Percentiles rank a stretch among this genome's conserved stretches.
Evolutionary conservation across 2,329 filamentous ascomycete genomes (phyloP).

Genomic region (Colletotrichum sp.): DNA sequence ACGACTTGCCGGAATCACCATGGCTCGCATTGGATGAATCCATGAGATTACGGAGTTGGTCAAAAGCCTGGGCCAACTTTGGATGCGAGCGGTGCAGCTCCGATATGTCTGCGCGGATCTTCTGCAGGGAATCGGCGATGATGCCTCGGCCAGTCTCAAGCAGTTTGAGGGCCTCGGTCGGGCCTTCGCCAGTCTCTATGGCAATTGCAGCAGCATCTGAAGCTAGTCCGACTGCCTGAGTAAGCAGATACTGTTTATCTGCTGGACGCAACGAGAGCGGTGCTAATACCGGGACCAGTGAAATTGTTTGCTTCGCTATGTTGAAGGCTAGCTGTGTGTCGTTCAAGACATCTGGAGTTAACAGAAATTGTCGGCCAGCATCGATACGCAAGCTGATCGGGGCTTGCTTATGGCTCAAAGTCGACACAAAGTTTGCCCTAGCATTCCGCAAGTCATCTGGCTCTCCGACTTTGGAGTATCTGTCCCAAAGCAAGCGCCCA

Average conservation of each 20-base stretch:
- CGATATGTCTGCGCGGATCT: constrained; percentile 24
- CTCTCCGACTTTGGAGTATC: not conserved
- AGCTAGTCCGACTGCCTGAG: constrained; percentile 19
- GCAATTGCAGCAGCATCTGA: constrained; percentile 27
- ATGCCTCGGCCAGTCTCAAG: constrained; percentile 33
- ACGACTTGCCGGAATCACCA: not conserved
- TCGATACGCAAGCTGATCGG: not conserved
- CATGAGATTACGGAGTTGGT: not conserved
- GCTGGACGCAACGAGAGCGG: not conserved
- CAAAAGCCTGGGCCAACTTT: not conserved
- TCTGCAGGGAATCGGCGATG: constrained; percentile 23
- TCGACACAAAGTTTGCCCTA: not conserved
- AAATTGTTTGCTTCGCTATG: not conserved
- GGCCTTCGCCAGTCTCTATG: constrained; percentile 4
- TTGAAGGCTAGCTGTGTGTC: accelerated
- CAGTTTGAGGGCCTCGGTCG: constrained; percentile 15
- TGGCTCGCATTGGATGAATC: not conserved
- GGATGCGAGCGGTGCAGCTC: not conserved
- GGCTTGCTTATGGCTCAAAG: not conserved
- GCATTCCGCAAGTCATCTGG: not conserved
- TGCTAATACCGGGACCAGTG: not conserved
- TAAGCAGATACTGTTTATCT: constrained; percentile 27
- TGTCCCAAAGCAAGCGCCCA: not conserved
- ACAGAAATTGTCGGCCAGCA: not conserved
- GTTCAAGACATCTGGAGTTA: not conserved